Percentiles rank a stretch among this genome's conserved stretches.
Evolutionary conservation across 208 protist genomes (phyloP).

Genomic region (Trypanosoma mega): DNA sequence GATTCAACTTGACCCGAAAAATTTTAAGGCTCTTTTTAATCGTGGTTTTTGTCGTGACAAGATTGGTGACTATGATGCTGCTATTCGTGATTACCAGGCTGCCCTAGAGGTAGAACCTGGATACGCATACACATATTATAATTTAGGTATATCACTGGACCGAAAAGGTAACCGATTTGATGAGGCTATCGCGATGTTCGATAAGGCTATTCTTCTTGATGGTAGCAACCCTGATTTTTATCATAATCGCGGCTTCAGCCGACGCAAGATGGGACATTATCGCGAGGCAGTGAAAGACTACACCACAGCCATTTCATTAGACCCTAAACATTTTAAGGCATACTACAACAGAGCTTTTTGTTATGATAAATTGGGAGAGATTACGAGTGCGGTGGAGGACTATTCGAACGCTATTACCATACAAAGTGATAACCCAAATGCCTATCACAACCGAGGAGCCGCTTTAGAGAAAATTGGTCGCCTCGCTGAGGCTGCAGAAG

Average conservation of each 20-base stretch:
- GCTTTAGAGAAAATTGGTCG: slow-evolving; percentile 64
- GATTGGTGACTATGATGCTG: slow-evolving; percentile 51
- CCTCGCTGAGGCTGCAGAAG: slow-evolving; percentile 59
- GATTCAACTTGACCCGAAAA: slow-evolving; percentile 57
- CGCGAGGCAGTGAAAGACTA: slow-evolving; percentile 63
- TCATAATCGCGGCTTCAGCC: slow-evolving; percentile 81
- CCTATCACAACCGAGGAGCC: slow-evolving; percentile 87
- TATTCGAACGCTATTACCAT: slow-evolving; percentile 75
- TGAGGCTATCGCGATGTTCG: slow-evolving; percentile 64
- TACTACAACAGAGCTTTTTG: slow-evolving; percentile 93
- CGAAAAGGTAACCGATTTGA: slow-evolving; percentile 44
- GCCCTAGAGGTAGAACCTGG: slow-evolving; percentile 64
- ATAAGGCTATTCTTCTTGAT: slow-evolving; percentile 68
- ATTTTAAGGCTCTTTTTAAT: slow-evolving; percentile 92
- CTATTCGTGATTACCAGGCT: slow-evolving; percentile 75
- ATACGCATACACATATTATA: slow-evolving; percentile 90
- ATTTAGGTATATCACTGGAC: slow-evolving; percentile 86
- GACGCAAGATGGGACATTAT: slow-evolving; percentile 54
- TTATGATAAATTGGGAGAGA: slow-evolving; percentile 72
- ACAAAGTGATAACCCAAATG: slow-evolving; percentile 63
- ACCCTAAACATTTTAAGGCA: slow-evolving; percentile 89
- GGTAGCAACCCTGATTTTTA: slow-evolving; percentile 66
- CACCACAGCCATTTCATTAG: slow-evolving; percentile 55
- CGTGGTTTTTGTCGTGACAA: slow-evolving; percentile 81
- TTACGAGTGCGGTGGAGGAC: slow-evolving; percentile 61